phyloP scores from a whole-genome alignment of 2,329 filamentous ascomycete species.

The Phaeosphaeriaceae sp. region DNA sequence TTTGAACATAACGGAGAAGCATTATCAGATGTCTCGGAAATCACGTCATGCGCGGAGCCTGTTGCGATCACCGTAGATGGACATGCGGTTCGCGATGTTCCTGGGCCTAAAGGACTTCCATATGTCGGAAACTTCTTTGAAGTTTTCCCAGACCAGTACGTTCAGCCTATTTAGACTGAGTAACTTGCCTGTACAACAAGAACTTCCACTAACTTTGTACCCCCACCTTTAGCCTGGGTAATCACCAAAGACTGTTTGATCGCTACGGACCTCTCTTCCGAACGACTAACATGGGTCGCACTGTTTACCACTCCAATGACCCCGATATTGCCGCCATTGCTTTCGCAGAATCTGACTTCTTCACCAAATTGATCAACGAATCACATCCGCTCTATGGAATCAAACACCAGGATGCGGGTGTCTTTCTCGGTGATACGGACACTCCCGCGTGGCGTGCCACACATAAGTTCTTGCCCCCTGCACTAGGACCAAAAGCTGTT shows the following conservation, averaged over 20 bases:
- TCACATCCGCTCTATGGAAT: constrained; percentile 42
- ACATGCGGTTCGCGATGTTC: constrained; percentile 52
- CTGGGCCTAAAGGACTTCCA: constrained; percentile 48
- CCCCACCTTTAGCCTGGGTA: too few species aligned
- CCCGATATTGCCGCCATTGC: constrained; percentile 42
- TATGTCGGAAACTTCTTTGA: constrained; percentile 48
- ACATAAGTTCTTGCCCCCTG: constrained; percentile 69
- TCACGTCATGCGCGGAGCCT: constrained; percentile 19
- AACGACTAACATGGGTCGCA: constrained; percentile 47
- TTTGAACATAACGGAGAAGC: background rate
- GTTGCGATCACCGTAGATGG: constrained; percentile 56
- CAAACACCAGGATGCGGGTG: constrained; percentile 36
- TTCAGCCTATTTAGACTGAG: too few species aligned
- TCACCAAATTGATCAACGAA: constrained; percentile 51
- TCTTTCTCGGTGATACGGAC: constrained; percentile 56
- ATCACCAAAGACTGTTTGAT: constrained; percentile 51
- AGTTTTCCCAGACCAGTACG: constrained; percentile 52
- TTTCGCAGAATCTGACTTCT: constrained; percentile 46
- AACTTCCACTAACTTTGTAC: too few species aligned
- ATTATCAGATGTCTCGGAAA: background rate
- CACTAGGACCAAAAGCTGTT: constrained; percentile 66
- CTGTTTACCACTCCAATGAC: constrained; percentile 46
- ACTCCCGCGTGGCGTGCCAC: constrained; percentile 58
- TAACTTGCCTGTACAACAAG: too few species aligned
- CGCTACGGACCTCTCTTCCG: constrained; percentile 48